Evolutionary conservation across 305 asterid genomes (phyloP).

Genomic region (Plantago coronopus): DNA sequence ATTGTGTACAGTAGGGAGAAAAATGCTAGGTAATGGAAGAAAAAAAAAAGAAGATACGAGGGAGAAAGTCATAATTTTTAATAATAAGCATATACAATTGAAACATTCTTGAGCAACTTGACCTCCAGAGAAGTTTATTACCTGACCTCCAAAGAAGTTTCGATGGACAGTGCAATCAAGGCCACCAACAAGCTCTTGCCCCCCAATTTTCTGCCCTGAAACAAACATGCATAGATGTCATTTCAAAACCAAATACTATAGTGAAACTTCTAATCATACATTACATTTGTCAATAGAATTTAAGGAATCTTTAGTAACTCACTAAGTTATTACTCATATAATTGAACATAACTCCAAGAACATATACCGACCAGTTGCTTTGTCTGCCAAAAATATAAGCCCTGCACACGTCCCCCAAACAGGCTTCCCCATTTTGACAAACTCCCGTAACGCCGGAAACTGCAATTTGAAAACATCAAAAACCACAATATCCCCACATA

Average conservation of each 20-base stretch:
- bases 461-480: conserved; percentile 31
- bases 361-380: conserved; percentile 47
- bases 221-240: conserved; percentile 23
- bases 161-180: conserved; percentile 90
- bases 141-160: conserved; percentile 97
- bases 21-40: too few relatives aligned
- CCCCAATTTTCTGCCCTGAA: conserved; percentile 88
- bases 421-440: conserved; percentile 83
- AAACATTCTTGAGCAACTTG: too few relatives aligned
- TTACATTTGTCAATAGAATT: neutral
- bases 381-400: conserved; percentile 86
- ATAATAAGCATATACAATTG: too few relatives aligned
- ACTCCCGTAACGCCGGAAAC: conserved; percentile 94
- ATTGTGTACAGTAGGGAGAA: too few relatives aligned
- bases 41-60: too few relatives aligned
- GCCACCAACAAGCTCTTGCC: conserved; percentile 92
- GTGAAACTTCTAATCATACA: neutral
- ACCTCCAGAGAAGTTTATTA: too few relatives aligned
- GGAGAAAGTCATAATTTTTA: too few relatives aligned
- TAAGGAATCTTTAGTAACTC: too few relatives aligned
- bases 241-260: conserved; percentile 20
- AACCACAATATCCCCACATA: conserved; percentile 5
- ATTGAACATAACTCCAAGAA: too few relatives aligned
- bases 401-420: conserved; percentile 99
- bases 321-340: too few relatives aligned